phyloP scores from a whole-genome alignment of 1,139 yeast genomes.

The Magnusiomyces suaveolens region DNA sequence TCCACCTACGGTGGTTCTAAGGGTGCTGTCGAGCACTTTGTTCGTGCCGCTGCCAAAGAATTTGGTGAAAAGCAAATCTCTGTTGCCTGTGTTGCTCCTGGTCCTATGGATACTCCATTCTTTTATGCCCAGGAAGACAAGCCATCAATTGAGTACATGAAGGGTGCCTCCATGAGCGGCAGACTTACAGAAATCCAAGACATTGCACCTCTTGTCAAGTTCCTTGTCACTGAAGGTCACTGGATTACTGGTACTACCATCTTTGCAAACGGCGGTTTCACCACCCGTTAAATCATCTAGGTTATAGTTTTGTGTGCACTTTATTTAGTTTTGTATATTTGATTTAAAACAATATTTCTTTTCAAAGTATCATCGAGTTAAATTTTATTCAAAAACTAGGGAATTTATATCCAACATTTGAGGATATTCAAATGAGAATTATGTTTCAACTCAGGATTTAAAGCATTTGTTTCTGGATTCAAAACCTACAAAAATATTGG shows the following conservation, averaged over 20 bases:
- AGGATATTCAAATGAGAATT: too few species aligned
- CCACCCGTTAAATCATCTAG: constrained; percentile 35
- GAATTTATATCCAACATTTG: too few species aligned
- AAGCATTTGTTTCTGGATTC: too few species aligned
- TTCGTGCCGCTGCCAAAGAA: constrained; percentile 52
- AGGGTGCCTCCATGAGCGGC: constrained; percentile 37
- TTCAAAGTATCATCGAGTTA: too few species aligned
- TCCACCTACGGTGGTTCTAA: constrained; percentile 52
- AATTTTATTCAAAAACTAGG: too few species aligned
- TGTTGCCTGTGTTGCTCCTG: constrained; percentile 56
- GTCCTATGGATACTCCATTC: constrained; percentile 67
- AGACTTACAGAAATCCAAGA: constrained; percentile 51
- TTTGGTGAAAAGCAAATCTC: constrained; percentile 41
- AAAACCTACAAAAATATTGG: too few species aligned
- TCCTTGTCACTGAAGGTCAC: constrained; percentile 54
- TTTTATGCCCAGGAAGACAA: constrained; percentile 51
- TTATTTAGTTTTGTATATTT: too few species aligned
- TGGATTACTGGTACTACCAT: constrained; percentile 68
- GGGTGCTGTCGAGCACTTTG: constrained; percentile 51
- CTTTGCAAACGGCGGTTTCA: constrained; percentile 56
- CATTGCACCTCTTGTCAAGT: constrained; percentile 53
- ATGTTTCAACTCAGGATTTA: too few species aligned
- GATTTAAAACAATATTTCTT: too few species aligned
- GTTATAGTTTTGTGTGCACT: background rate
- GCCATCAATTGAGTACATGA: constrained; percentile 46